These are phyloP conservation scores for Austroboletus eburneus DNA, from an alignment of 768 basidiomycete genomes.

Conservation along the genomic window DNA sequence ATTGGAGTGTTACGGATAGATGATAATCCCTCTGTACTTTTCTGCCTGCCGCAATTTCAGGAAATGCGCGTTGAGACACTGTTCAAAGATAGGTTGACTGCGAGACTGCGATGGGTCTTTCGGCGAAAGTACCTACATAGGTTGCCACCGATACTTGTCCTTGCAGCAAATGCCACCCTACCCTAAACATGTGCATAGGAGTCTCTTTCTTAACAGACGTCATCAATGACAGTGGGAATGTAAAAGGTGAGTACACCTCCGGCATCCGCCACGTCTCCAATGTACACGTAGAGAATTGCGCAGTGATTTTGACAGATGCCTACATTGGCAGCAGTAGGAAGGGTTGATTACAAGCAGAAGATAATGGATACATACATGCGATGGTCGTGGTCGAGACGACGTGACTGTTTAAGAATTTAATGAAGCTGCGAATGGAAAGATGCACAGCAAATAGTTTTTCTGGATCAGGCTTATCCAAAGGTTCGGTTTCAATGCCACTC, in stretches of 20 bases:
- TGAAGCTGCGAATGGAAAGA: constrained; percentile 68
- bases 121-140: too few species aligned
- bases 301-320: constrained; percentile 82
- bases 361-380: constrained; percentile 55
- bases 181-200: not conserved
- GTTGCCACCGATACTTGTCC: too few species aligned
- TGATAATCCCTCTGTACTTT: constrained; percentile 4
- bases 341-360: not conserved
- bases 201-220: constrained; percentile 29
- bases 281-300: constrained; percentile 85
- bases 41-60: not conserved
- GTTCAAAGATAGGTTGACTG: too few species aligned
- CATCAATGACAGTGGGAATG: constrained; percentile 73
- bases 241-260: constrained; percentile 88
- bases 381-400: constrained; percentile 81
- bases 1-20: constrained; percentile 5
- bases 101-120: too few species aligned
- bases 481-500: constrained; percentile 31
- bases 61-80: too few species aligned
- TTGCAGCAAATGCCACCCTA: not conserved
- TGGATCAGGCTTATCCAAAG: constrained; percentile 45
- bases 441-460: constrained; percentile 59
- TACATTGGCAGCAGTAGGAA: constrained; percentile 24
- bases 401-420: constrained; percentile 79
- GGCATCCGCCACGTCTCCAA: constrained; percentile 72